Base-by-base conservation (phyloP, 306 rosid species). In the Hylodesmum podocarpum region DNA sequence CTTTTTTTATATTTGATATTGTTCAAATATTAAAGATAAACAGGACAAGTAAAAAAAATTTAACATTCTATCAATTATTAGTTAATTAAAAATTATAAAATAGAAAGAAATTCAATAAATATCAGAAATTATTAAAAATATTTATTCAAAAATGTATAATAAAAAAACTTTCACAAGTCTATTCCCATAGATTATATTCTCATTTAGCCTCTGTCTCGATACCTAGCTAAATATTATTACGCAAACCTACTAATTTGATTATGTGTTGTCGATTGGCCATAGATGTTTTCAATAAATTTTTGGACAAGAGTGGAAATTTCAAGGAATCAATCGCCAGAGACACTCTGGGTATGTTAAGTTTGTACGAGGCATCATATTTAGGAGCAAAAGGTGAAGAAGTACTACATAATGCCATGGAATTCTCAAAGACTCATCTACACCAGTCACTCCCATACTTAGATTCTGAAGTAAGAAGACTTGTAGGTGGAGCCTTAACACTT, bases 331-430 rank as follows among this genome's bases (percentile, higher is more conserved):
- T 59, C 0, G 51, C 1, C 16, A 43, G n/a, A 12, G 86, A 86
- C 33, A 62, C 76, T 16, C 21, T 75, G 80, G 89, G 84, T 13
- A 59, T 86, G 80, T 44, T 86, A 44, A 79, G 83, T n/a, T 31
- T 86, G 4, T 61, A 76, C 27, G 89, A 86, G 62, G 81, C 89
- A 59, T 86, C 86, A 41, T 59, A 59, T 64, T 44, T 86, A 3
- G 83, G 85, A 13, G 22, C 69, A 50, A 46, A 86, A 57, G 71
- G 15, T 0, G 89, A 86, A 76, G 68, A 72, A 50, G 4, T 79
- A 16, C 50, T 86, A 72, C 51, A 6, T 0, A 9, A 76, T 2
- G 89, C 83, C 33, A 59, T 79, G 86, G 41, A 79, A 0, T 86
- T 59, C 67, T 40, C 89, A 25, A 79, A 8, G 49, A 6, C 39